A percentile compares a stretch with the other conserved stretches of the same genome.
Conservation (phyloP, 192 early-diverging fungal species). For the Podila epigama region DNA sequence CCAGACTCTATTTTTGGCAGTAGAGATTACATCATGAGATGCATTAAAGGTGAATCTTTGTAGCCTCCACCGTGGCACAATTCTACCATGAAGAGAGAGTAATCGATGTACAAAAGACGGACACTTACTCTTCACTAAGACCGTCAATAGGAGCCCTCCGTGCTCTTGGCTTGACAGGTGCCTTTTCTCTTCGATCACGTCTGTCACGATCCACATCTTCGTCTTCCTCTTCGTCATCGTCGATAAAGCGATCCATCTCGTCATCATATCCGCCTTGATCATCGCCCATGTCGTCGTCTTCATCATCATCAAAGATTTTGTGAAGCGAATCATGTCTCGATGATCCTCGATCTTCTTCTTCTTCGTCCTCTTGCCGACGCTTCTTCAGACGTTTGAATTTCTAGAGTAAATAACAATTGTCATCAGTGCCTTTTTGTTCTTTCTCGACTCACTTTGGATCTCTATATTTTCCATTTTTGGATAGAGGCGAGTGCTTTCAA, state of each 20-base stretch:
- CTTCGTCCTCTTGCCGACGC: conserved; percentile 65
- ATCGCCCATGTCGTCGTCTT: conserved; percentile 55
- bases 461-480: too few relatives aligned
- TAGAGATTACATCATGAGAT: conserved; percentile 1
- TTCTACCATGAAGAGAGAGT: conserved; percentile 29
- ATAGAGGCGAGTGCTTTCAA: too few relatives aligned
- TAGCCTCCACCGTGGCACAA: conserved; percentile 5
- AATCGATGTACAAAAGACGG: conserved; percentile 45
- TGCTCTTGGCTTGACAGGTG: conserved; percentile 45
- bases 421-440: too few relatives aligned
- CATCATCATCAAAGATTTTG: conserved; percentile 77
- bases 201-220: conserved; percentile 37
- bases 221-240: conserved; percentile 54
- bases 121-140: conserved; percentile 60
- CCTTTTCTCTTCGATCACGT: conserved; percentile 43
- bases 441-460: too few relatives aligned
- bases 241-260: conserved; percentile 57
- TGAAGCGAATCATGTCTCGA: conserved; percentile 49
- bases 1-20: conserved; percentile 58
- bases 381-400: conserved; percentile 82
- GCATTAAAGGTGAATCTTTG: too few relatives aligned
- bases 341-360: conserved; percentile 22
- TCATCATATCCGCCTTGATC: conserved; percentile 57
- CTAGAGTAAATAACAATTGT: conserved; percentile 27
- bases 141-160: conserved; percentile 63